Evolutionary conservation across 805 yeast genomes (phyloP).

Genomic region (Sporopachydermia lactativora): DNA sequence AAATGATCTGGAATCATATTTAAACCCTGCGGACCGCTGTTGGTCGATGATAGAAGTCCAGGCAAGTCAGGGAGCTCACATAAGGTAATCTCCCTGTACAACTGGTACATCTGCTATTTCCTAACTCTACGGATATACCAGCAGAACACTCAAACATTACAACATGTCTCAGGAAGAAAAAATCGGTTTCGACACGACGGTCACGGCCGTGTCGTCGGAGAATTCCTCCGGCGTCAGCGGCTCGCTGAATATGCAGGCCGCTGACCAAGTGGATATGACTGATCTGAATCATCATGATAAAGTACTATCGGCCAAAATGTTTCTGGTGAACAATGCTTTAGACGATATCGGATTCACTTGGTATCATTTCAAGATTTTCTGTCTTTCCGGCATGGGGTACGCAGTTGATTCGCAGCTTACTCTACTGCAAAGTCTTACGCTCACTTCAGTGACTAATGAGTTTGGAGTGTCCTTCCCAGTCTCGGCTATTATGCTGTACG

Average conservation of each 20-base stretch:
- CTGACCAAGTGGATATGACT: background rate
- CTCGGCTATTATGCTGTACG: slow-evolving; percentile 31
- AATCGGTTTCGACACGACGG: too few species aligned
- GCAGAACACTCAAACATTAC: too few species aligned
- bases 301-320: slow-evolving; percentile 24
- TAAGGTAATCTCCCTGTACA: too few species aligned
- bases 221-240: too few species aligned
- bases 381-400: slow-evolving; percentile 42
- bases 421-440: slow-evolving; percentile 31
- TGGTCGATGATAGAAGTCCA: too few species aligned
- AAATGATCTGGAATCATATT: too few species aligned
- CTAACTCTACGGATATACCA: too few species aligned
- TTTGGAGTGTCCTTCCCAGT: slow-evolving; percentile 30
- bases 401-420: slow-evolving; percentile 39
- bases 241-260: background rate
- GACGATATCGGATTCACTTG: slow-evolving; percentile 50
- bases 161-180: too few species aligned
- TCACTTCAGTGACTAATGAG: slow-evolving; percentile 32
- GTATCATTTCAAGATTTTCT: slow-evolving; percentile 35
- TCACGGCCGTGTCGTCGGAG: too few species aligned
- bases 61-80: too few species aligned
- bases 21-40: too few species aligned
- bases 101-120: too few species aligned
- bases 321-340: slow-evolving; percentile 35
- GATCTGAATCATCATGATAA: slow-evolving; percentile 2